phyloP scores from a whole-genome alignment of 352 stramenopile genomes.

The Phytophthora litchii region DNA sequence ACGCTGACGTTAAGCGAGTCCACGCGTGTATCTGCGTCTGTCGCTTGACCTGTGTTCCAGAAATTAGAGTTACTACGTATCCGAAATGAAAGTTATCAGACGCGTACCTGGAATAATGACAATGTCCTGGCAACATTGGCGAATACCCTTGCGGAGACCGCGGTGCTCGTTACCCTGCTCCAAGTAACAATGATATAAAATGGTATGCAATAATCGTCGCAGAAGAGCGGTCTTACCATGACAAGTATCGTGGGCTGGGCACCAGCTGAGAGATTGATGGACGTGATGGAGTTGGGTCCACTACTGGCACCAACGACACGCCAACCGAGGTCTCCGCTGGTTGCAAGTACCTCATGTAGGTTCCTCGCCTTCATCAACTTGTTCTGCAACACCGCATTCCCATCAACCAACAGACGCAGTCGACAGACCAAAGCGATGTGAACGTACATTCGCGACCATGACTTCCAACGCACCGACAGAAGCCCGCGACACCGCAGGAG shows the following conservation, averaged over 20 bases:
- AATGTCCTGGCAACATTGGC: conserved; percentile 74
- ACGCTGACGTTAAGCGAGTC: conserved; percentile 88
- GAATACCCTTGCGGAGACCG: conserved; percentile 74
- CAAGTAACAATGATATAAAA: conserved; percentile 2
- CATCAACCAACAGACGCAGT: not conserved
- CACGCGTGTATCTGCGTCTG: conserved; percentile 66
- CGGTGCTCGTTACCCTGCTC: conserved; percentile 78
- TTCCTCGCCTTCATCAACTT: conserved; percentile 73
- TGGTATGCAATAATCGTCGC: not conserved
- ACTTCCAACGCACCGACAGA: conserved; percentile 80
- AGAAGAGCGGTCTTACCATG: conserved; percentile 52
- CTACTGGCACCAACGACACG: conserved; percentile 74
- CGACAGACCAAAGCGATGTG: not conserved
- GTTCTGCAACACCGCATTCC: conserved; percentile 34
- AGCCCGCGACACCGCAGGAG: conserved; percentile 71
- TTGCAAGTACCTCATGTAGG: conserved; percentile 69
- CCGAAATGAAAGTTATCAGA: conserved; percentile 6
- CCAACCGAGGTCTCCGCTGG: conserved; percentile 74
- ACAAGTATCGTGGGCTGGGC: conserved; percentile 77
- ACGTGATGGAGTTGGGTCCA: conserved; percentile 72
- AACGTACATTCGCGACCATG: conserved; percentile 69
- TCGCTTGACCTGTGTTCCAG: conserved; percentile 39
- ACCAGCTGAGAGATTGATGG: conserved; percentile 48
- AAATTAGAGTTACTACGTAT: conserved; percentile 9
- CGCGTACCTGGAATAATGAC: conserved; percentile 68